Evolutionary conservation across 2,329 filamentous ascomycete genomes (phyloP).

Genomic region (Aureobasidium namibiae): DNA sequence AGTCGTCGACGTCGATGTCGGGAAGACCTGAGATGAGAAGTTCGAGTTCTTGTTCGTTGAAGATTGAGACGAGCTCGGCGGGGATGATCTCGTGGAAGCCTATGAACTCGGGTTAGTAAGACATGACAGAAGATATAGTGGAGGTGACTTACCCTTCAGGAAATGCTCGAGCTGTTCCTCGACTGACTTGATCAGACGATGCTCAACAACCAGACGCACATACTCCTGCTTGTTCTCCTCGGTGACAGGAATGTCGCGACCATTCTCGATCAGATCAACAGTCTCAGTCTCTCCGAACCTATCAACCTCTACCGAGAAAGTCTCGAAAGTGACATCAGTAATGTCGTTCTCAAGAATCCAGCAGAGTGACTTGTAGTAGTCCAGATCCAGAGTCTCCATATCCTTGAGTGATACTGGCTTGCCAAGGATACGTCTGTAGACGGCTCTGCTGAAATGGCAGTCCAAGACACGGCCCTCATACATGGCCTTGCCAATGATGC

Average conservation of each 20-base stretch:
- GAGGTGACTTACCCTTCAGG: conserved; percentile 55
- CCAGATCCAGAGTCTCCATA: conserved; percentile 96
- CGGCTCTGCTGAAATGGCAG: conserved; percentile 96
- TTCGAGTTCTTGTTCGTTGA: conserved; percentile 97
- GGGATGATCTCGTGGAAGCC: conserved; percentile 98
- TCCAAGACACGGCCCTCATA: conserved; percentile 94
- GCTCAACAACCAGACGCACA: conserved; percentile 86
- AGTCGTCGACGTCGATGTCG: conserved; percentile 96
- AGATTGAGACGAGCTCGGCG: conserved; percentile 87
- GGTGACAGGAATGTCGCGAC: conserved; percentile 85
- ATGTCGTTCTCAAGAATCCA: conserved; percentile 99
- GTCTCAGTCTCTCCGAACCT: conserved; percentile 84
- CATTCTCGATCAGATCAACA: conserved; percentile 78
- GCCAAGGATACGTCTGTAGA: conserved; percentile 95
- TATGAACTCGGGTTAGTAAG: conserved; percentile 24
- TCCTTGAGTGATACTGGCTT: conserved; percentile 96
- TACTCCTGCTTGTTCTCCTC: conserved; percentile 99
- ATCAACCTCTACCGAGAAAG: conserved; percentile 88
- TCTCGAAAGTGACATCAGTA: conserved; percentile 93
- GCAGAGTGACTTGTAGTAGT: conserved; percentile 96
- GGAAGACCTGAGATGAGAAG: conserved; percentile 92
- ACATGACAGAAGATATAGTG: neutral
- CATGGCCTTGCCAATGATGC: conserved; percentile 94
- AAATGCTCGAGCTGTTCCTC: conserved; percentile 92
- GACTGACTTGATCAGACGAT: conserved; percentile 84